Evolutionary conservation across 2,329 filamentous ascomycete genomes (phyloP).

Genomic region (Rutstroemia sp.): DNA sequence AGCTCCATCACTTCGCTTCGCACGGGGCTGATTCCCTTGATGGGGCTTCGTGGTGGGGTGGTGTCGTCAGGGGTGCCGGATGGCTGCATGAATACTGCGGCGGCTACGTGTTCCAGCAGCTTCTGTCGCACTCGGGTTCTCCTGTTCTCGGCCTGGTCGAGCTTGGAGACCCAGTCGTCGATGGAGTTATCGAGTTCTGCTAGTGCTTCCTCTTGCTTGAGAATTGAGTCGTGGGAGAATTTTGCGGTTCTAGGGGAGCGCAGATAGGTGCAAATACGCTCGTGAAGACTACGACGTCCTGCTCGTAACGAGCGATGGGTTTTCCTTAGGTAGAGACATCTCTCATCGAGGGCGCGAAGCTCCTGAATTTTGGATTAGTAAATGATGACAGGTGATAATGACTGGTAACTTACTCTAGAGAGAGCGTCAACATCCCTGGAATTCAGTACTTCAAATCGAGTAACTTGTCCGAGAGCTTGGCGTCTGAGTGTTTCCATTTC

Average conservation of each 20-base stretch:
- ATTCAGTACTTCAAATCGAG: slow-evolving; percentile 57
- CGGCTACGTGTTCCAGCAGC: slow-evolving; percentile 73
- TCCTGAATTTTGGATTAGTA: slow-evolving; percentile 40
- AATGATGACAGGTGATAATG: not conserved
- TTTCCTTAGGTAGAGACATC: slow-evolving; percentile 69
- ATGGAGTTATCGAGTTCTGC: slow-evolving; percentile 70
- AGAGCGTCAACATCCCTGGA: slow-evolving; percentile 56
- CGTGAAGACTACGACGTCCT: slow-evolving; percentile 70
- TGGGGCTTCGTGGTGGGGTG: slow-evolving; percentile 35
- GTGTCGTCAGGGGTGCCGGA: slow-evolving; percentile 11
- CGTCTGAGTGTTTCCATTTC: slow-evolving; percentile 47
- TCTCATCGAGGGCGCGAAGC: slow-evolving; percentile 67
- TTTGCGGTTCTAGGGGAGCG: slow-evolving; percentile 62
- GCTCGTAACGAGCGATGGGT: slow-evolving; percentile 68
- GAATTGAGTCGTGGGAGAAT: slow-evolving; percentile 66
- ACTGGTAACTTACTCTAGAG: slow-evolving; percentile 45
- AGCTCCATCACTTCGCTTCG: not conserved
- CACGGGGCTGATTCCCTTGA: slow-evolving; percentile 27
- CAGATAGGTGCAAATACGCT: slow-evolving; percentile 69
- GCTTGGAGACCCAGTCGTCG: slow-evolving; percentile 72
- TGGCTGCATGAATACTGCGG: slow-evolving; percentile 47
- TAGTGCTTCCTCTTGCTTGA: slow-evolving; percentile 74
- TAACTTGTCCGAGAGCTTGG: slow-evolving; percentile 55
- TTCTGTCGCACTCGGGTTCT: slow-evolving; percentile 70
- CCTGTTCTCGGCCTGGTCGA: slow-evolving; percentile 74